A percentile compares a stretch with the other conserved stretches of the same genome.
phyloP scores from a whole-genome alignment of 2,329 filamentous ascomycete species.

The Pseudomassariella vexata region DNA sequence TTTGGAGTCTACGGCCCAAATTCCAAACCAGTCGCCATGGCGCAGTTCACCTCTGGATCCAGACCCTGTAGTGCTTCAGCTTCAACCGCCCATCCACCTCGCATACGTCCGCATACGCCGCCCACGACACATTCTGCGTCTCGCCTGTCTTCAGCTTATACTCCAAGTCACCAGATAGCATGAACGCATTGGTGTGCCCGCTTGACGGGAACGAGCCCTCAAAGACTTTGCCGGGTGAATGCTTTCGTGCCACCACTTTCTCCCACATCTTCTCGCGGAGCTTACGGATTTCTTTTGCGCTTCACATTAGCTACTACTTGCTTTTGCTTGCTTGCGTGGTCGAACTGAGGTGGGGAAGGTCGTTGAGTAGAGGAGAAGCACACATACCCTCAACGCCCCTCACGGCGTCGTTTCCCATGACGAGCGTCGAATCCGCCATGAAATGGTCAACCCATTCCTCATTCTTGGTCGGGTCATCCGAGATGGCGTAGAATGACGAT shows the following conservation, averaged over 20 bases:
- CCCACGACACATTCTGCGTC: conserved; percentile 20
- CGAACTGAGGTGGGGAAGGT: background rate
- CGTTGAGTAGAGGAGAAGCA: background rate
- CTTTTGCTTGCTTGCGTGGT: background rate
- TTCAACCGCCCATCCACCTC: conserved; percentile 16
- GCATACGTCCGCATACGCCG: conserved; percentile 20
- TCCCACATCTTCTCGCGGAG: conserved; percentile 39
- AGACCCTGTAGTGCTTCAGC: conserved; percentile 27
- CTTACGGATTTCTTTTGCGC: conserved; percentile 31
- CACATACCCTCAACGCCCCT: conserved; percentile 26
- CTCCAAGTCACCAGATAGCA: conserved; percentile 23
- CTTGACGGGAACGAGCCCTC: conserved; percentile 32
- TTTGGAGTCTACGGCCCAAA: too few relatives aligned
- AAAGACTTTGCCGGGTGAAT: conserved; percentile 36
- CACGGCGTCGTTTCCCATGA: conserved; percentile 34
- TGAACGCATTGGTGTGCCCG: conserved; percentile 25
- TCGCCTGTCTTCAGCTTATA: conserved; percentile 15
- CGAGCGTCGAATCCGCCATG: conserved; percentile 31
- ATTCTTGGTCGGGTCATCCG: conserved; percentile 34
- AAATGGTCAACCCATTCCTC: conserved; percentile 39
- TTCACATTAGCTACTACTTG: background rate
- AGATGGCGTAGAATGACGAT: conserved; percentile 36
- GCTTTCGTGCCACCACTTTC: conserved; percentile 30
- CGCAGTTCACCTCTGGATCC: conserved; percentile 19
- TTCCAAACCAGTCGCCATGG: too few relatives aligned